Evolutionary conservation across 768 basidiomycete genomes (phyloP).

Genomic region (Cystobasidium onofrii): DNA sequence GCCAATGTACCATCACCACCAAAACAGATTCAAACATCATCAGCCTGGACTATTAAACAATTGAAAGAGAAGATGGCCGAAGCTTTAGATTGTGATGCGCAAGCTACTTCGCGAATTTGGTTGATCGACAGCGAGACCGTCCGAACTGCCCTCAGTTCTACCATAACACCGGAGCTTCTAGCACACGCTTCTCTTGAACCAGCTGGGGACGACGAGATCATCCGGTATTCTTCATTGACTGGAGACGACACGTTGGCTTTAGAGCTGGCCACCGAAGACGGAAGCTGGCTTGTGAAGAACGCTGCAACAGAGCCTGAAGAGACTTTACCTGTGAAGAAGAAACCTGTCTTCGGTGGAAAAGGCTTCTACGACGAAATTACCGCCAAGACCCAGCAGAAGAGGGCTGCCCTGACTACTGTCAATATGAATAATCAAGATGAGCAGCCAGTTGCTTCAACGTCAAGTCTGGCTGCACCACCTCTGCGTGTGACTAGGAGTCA

Average conservation of each 20-base stretch:
- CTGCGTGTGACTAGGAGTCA: conserved; percentile 44
- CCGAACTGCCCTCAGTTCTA: background rate
- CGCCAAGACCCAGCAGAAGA: background rate
- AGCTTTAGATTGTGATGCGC: background rate
- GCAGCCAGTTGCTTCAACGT: conserved; percentile 29
- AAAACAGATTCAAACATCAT: conserved; percentile 7
- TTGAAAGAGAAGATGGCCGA: conserved; percentile 18
- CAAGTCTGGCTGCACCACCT: conserved; percentile 4
- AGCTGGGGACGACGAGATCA: background rate
- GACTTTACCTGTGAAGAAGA: conserved; percentile 18
- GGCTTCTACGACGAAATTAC: conserved; percentile 24
- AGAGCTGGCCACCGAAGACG: conserved; percentile 30
- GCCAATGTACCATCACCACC: conserved; percentile 31
- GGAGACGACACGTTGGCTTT: conserved; percentile 35
- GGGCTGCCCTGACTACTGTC: background rate
- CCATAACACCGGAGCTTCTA: conserved; percentile 35
- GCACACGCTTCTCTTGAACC: conserved; percentile 31
- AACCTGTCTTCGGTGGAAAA: conserved; percentile 10
- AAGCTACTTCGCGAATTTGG: conserved; percentile 4
- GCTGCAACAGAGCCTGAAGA: conserved; percentile 17
- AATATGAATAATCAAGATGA: background rate
- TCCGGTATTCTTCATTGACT: background rate
- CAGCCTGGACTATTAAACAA: conserved; percentile 18
- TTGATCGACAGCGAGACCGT: background rate
- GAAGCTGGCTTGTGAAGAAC: conserved; percentile 35